Evolutionary conservation across 1,139 yeast genomes (phyloP), one percentile per base, ranked within the genome.

Genomic region (Lodderomyces oxycetoniae): DNA sequence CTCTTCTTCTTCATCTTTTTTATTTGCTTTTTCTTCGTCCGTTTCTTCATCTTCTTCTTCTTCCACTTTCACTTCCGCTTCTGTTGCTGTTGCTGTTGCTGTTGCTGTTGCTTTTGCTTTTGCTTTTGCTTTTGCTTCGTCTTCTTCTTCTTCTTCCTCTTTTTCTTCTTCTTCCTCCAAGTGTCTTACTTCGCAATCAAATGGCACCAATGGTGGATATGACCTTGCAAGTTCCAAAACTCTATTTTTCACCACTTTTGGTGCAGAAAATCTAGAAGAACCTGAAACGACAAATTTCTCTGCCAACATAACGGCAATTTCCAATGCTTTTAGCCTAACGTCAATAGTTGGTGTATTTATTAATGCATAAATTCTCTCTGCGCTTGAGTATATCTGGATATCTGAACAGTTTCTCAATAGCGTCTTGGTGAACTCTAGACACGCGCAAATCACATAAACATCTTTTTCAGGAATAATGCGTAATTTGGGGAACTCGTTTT

Each of bases 381-480:
- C 63, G 23, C 89, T 79, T 13, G 79, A 66, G 55, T 85, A 89
- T 12, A 86, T 67, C 35, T 71, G 71, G 41, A 86, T 69, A 47
- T 80, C 79, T 16, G 79, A 67, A 41, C 93, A 82, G 46, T 84
- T 78, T 29, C 80, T 86, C 33, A 88, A 60, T 31, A 89, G 61
- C 39, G 76, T 59, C 24, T 73, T 67, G 0, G 91, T 71, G 49
- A 85, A 87, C 10, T 69, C 63, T 30, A 86, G 62, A 33, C 87
- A 65, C 2, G 79, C 59, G 0, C 70, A 57, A 26, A 80, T 53
- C 8, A 78, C 44, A 1, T 40, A 47, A 20, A 60, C 67, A 44
- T 85, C 94, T 1, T 55, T 55, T 0, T 45, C 37, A 0, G 61
- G 50, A 41, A 86, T 66, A 12, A 64, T 61, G 12, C 57, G 58